These are phyloP conservation scores for Pilobolus umbonatus DNA, from an alignment of 192 early-diverging fungal species.

Conservation along the genomic window DNA sequence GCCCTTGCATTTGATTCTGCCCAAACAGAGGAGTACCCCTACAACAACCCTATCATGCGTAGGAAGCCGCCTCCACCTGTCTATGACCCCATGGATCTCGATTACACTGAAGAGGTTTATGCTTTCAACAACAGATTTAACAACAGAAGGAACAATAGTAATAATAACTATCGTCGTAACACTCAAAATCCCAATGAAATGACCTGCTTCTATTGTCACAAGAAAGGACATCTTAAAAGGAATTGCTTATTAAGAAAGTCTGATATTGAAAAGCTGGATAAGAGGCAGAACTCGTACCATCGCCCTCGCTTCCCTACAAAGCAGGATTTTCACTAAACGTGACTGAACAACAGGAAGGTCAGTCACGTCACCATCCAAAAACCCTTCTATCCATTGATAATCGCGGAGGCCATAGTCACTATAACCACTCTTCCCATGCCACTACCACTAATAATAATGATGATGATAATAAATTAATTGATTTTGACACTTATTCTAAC, in stretches of 20 bases:
- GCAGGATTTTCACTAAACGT: slow-evolving; percentile 10
- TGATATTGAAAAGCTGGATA: slow-evolving; percentile 4
- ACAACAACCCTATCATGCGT: not conserved
- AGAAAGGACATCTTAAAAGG: not conserved
- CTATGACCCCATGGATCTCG: not conserved
- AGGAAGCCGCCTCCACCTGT: not conserved
- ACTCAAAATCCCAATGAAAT: not conserved
- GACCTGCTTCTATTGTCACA: slow-evolving; percentile 3
- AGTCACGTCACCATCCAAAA: not conserved
- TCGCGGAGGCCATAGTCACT: too few species aligned
- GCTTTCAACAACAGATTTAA: not conserved
- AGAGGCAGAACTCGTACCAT: not conserved
- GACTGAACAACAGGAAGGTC: slow-evolving; percentile 6
- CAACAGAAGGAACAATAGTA: not conserved
- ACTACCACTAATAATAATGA: not conserved
- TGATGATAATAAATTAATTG: slow-evolving; percentile 5
- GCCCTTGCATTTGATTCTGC: not conserved
- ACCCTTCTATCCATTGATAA: too few species aligned
- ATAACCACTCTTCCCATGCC: too few species aligned
- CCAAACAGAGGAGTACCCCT: not conserved
- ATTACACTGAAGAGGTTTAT: not conserved
- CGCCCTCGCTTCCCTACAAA: too few species aligned
- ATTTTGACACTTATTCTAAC: not conserved
- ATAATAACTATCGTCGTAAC: not conserved
- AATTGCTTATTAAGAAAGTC: not conserved